Conservation (phyloP, 169 alveolate genomes). For the Plasmodium gallinaceum region DNA sequence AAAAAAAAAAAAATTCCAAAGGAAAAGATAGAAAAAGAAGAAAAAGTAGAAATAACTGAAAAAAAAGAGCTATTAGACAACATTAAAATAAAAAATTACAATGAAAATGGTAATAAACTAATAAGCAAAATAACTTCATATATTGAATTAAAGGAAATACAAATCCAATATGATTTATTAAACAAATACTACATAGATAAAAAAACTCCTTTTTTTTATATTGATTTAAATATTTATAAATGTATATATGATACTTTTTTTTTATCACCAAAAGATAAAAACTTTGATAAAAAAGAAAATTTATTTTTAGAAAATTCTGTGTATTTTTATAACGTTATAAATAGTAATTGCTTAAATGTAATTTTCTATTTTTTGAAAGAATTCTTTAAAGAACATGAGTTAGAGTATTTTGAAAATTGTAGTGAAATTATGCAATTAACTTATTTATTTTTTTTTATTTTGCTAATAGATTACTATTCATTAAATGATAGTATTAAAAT, state of each 20-base stretch:
- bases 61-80: constrained; percentile 80
- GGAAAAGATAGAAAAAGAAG: constrained; percentile 81
- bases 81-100: constrained; percentile 76
- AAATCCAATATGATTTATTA: constrained; percentile 76
- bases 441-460: constrained; percentile 58
- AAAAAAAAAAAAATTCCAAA: constrained; percentile 66
- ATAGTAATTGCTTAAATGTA: constrained; percentile 51
- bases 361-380: constrained; percentile 60
- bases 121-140: constrained; percentile 12
- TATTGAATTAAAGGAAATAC: constrained; percentile 74
- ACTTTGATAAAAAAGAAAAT: constrained; percentile 27
- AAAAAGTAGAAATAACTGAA: constrained; percentile 77
- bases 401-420: constrained; percentile 59
- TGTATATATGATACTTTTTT: constrained; percentile 79
- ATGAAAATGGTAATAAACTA: constrained; percentile 74
- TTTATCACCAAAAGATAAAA: constrained; percentile 61
- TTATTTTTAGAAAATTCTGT: constrained; percentile 5
- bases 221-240: constrained; percentile 77
- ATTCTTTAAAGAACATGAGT: constrained; percentile 61
- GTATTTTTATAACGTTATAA: constrained; percentile 78
- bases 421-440: constrained; percentile 60
- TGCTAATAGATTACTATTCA: constrained; percentile 27
- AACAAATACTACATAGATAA: constrained; percentile 80
- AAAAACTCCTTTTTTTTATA: constrained; percentile 73
- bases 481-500: constrained; percentile 7